phyloP scores from a whole-genome alignment of 352 stramenopile genomes.

The Halophytophthora batemanensis region DNA sequence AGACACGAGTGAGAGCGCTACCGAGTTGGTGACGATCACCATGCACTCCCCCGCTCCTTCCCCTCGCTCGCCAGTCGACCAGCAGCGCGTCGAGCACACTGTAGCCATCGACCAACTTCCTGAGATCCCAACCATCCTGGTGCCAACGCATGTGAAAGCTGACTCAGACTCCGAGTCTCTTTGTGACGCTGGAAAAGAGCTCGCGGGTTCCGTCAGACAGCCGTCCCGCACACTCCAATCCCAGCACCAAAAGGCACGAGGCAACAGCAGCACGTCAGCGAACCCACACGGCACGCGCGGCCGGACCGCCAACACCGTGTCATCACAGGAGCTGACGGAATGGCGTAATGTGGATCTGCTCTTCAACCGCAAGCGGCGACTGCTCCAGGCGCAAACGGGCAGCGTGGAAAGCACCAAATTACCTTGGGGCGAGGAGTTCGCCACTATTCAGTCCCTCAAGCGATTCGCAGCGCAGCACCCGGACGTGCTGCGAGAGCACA shows the following conservation, averaged over 20 bases:
- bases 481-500: conserved; percentile 49
- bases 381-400: conserved; percentile 36
- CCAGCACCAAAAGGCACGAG: neutral
- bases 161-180: too few species aligned
- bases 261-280: neutral
- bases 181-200: neutral
- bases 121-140: conserved; percentile 17
- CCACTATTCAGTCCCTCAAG: conserved; percentile 58
- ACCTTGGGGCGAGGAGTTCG: conserved; percentile 61
- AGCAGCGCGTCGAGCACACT: neutral
- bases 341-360: conserved; percentile 61
- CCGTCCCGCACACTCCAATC: neutral
- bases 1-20: too few species aligned
- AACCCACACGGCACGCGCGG: conserved; percentile 9
- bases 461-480: conserved; percentile 52
- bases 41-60: neutral
- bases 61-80: neutral
- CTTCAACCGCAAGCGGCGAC: conserved; percentile 45
- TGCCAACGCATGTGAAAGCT: conserved; percentile 1
- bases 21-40: too few species aligned
- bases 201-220: neutral
- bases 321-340: conserved; percentile 46
- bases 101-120: conserved; percentile 11
- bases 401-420: conserved; percentile 41
- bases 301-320: conserved; percentile 10